Percentiles rank a stretch among this genome's conserved stretches.
These are phyloP conservation scores for Paxillus ammoniavirescens DNA, from an alignment of 768 basidiomycete species.

Conservation along the genomic window DNA sequence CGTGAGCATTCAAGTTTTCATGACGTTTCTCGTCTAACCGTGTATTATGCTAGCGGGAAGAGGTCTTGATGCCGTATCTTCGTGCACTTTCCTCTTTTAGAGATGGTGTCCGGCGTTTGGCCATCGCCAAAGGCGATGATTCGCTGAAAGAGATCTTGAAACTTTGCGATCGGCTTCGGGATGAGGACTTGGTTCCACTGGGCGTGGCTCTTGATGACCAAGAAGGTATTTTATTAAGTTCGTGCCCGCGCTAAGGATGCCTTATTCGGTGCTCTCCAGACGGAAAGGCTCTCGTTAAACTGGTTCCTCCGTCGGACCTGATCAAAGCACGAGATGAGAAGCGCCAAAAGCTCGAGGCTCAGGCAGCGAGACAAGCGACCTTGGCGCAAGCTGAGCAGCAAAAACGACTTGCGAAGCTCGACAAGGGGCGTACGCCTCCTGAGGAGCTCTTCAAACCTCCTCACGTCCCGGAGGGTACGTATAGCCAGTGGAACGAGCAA, in stretches of 20 bases:
- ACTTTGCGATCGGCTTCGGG: constrained; percentile 87
- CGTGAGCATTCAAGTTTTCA: constrained; percentile 38
- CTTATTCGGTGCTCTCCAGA: constrained; percentile 43
- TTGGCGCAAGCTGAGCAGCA: constrained; percentile 60
- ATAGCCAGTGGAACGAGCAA: constrained; percentile 78
- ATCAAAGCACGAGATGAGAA: constrained; percentile 89
- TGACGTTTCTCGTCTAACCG: neutral
- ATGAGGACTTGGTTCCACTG: constrained; percentile 86
- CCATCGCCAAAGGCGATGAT: constrained; percentile 66
- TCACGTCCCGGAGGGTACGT: constrained; percentile 67
- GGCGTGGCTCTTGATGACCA: constrained; percentile 97
- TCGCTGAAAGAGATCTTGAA: constrained; percentile 79
- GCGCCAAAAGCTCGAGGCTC: constrained; percentile 67
- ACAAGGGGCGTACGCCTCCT: constrained; percentile 77
- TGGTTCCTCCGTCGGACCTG: constrained; percentile 80
- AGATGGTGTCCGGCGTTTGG: constrained; percentile 80
- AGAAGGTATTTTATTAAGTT: constrained; percentile 56
- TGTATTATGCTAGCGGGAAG: constrained; percentile 64
- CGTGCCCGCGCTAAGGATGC: neutral
- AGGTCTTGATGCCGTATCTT: constrained; percentile 86
- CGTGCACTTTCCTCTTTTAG: constrained; percentile 85
- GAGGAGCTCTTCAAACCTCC: constrained; percentile 84
- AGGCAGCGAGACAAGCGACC: constrained; percentile 77
- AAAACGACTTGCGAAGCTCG: constrained; percentile 75
- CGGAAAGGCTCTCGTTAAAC: constrained; percentile 92